Evolutionary conservation across 345 rosid genomes (phyloP).

Genomic region (Pelargonium nanum): DNA sequence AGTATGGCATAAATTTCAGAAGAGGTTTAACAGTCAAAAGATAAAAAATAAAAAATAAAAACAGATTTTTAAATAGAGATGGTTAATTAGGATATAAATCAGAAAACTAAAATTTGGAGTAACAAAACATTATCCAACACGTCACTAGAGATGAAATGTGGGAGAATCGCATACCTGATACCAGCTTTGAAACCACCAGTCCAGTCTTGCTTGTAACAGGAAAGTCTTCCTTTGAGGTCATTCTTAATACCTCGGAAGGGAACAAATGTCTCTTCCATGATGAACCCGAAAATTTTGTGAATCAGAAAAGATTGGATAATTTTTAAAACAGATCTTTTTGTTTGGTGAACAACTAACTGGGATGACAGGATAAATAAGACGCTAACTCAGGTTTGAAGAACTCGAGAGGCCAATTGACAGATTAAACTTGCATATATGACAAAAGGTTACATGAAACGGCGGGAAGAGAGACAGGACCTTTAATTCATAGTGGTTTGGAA

Average conservation of each 20-base stretch:
- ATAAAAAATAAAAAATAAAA: background rate
- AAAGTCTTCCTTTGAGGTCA: constrained; percentile 53
- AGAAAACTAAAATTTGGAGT: background rate
- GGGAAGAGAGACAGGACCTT: background rate
- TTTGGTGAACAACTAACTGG: constrained; percentile 10
- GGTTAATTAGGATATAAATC: constrained; percentile 3
- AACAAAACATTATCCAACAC: background rate
- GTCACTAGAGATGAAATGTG: background rate
- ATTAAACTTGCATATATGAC: constrained; percentile 16
- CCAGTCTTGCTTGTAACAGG: constrained; percentile 79
- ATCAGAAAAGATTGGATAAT: background rate
- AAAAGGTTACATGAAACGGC: background rate
- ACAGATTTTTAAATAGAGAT: background rate
- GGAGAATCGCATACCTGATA: constrained; percentile 35
- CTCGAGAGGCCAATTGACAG: constrained; percentile 47
- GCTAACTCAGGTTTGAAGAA: constrained; percentile 14
- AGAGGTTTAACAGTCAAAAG: background rate
- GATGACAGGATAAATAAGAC: constrained; percentile 14
- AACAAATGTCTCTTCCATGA: constrained; percentile 75
- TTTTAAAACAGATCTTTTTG: background rate
- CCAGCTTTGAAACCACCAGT: constrained; percentile 57
- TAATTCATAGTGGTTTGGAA: constrained; percentile 4
- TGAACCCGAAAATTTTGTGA: constrained; percentile 18
- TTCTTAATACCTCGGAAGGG: constrained; percentile 69
- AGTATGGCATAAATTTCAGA: background rate